Conservation (phyloP, 225 moss, liverwort and hornwort species). For the Thuidium tamariscinum region DNA sequence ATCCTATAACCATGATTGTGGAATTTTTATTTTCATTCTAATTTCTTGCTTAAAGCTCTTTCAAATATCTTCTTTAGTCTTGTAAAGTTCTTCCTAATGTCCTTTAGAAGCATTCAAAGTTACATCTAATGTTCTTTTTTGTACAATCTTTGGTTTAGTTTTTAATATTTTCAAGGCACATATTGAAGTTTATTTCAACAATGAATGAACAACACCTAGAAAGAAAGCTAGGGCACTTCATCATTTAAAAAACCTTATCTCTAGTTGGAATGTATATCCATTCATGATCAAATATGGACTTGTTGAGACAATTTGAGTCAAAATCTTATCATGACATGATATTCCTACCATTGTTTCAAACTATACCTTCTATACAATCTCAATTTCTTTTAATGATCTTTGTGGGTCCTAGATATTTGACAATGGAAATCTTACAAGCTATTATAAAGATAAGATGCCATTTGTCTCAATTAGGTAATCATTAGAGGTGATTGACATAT, state of each 20-base stretch:
- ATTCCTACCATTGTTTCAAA: background rate
- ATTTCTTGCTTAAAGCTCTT: background rate
- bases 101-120: background rate
- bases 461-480: background rate
- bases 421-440: background rate
- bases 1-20: no score
- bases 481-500: background rate
- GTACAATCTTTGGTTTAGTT: background rate
- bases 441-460: accelerated
- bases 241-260: background rate
- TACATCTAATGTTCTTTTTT: background rate
- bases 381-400: background rate
- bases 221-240: accelerated
- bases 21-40: background rate
- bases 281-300: background rate
- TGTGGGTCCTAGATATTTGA: background rate
- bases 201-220: background rate
- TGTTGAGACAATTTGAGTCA: background rate
- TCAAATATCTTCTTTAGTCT: background rate
- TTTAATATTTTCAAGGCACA: background rate
- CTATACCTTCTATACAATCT: background rate
- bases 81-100: background rate
- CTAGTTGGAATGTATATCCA: accelerated
- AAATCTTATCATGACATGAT: background rate
- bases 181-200: background rate